Percentiles rank a stretch among this genome's conserved stretches.
Conservation (phyloP, 2,329 filamentous ascomycete species). For the Remersonia thermophila region DNA sequence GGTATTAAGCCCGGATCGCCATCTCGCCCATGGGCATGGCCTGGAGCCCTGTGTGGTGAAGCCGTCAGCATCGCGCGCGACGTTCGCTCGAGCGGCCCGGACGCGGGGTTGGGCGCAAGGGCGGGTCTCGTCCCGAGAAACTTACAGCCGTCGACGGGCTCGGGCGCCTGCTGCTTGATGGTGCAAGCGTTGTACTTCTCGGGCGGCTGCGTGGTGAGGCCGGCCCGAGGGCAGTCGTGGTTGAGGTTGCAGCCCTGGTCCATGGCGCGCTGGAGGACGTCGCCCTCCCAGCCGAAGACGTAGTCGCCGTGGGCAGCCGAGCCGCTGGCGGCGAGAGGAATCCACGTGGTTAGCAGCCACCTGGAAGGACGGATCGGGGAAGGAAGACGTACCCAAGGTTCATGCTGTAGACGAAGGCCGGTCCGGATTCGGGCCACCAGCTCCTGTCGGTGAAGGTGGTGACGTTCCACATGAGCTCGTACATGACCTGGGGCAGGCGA, state of each 20-base stretch:
- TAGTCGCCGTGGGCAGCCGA: slow-evolving; percentile 39
- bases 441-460: slow-evolving; percentile 29
- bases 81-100: too few relatives aligned
- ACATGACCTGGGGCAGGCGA: slow-evolving; percentile 37
- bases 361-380: too few relatives aligned
- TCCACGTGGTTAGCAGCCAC: slow-evolving; percentile 5
- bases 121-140: slow-evolving; percentile 4
- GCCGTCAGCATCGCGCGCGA: not conserved
- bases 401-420: slow-evolving; percentile 31
- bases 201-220: slow-evolving; percentile 33
- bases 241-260: slow-evolving; percentile 36
- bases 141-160: slow-evolving; percentile 38
- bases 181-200: slow-evolving; percentile 35
- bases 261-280: slow-evolving; percentile 36
- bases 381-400: slow-evolving; percentile 26
- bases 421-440: slow-evolving; percentile 31
- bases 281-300: slow-evolving; percentile 38
- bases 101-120: not conserved
- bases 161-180: slow-evolving; percentile 33
- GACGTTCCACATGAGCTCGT: slow-evolving; percentile 36
- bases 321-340: too few relatives aligned
- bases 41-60: slow-evolving; percentile 18
- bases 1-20: slow-evolving; percentile 19
- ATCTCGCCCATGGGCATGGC: slow-evolving; percentile 23
- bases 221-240: slow-evolving; percentile 30